Base-by-base conservation (phyloP, 768 basidiomycete species). In the Daedaleopsis nitida region DNA sequence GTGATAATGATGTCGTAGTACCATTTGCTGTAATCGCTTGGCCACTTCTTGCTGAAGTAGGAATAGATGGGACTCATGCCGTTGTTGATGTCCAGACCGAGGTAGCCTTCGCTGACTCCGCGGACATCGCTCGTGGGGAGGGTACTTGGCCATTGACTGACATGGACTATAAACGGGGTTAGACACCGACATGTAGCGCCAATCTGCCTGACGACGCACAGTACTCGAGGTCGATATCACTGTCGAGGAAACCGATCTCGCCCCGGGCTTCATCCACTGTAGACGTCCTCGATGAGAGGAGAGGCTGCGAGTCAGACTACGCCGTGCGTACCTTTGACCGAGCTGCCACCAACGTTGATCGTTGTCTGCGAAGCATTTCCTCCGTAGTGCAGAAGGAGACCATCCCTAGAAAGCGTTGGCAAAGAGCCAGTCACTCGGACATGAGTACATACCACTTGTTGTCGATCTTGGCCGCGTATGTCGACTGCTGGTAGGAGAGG, bases 1-100 rank as follows among this genome's bases (percentile, higher is more conserved):
- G 56, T 45, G 27, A 55, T 13, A n/a, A 64, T n/a, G 58, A 59
- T 43, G 35, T 64, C 62, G 55, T 64, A 64, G 55, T 56, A 59
- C 62, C 58, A 59, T 34, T 59, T 57, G 53, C 44, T 21, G 57
- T 45, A 54, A 47, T 45, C 43, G 17, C 37, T 45, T 17, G 58
- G 47, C 50, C 54, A 59, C 43, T 52, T 55, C 19, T n/a, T 17
- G 38, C 47, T 42, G 34, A 64, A 38, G 62, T 64, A 64, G 54
- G 53, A 44, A 58, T 59, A 56, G 3, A 59, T 59, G 49, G 52
- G 49, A 43, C 53, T 59, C 54, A 59, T 59, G 42, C 58, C 50
- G 47, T 59, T 27, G 50, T 50, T 59, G 38, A 64, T 59, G 54
- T 64, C 58, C 8, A 59, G 32, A 43, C 62, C 62, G 27, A 59